Evolutionary conservation across 139 green algal species (phyloP).

Genomic region (Diplosphaera chodatii): DNA sequence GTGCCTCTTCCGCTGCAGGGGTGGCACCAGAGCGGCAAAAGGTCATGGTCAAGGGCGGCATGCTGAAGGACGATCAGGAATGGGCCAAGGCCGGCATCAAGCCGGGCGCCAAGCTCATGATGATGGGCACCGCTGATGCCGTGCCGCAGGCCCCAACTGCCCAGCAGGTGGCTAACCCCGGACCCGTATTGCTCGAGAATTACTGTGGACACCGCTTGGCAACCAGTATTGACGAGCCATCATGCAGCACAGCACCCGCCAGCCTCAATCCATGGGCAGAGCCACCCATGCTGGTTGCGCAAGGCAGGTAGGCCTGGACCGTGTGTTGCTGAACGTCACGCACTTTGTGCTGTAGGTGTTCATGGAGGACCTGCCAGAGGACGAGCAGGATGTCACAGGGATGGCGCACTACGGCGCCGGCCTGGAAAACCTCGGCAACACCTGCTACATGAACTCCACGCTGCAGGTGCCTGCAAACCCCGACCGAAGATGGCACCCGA

Average conservation of each 20-base stretch:
- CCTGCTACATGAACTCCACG: slow-evolving; percentile 97
- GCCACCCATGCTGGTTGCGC: too few species aligned
- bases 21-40: slow-evolving; percentile 94
- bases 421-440: slow-evolving; percentile 94
- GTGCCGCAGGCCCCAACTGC: slow-evolving; percentile 9
- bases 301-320: too few species aligned
- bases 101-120: slow-evolving; percentile 82
- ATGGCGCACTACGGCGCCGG: slow-evolving; percentile 70
- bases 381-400: slow-evolving; percentile 52
- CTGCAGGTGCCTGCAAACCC: too few species aligned
- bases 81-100: slow-evolving; percentile 78
- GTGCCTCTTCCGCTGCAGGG: too few species aligned
- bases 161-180: not conserved
- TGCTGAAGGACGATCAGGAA: slow-evolving; percentile 89
- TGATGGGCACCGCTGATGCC: slow-evolving; percentile 92
- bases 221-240: too few species aligned
- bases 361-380: slow-evolving; percentile 92
- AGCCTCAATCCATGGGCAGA: too few species aligned
- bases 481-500: too few species aligned
- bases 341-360: slow-evolving; percentile 75
- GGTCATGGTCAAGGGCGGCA: slow-evolving; percentile 93
- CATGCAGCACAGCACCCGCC: too few species aligned
- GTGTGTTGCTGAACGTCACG: too few species aligned
- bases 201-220: too few species aligned
- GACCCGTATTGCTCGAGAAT: too few species aligned